phyloP scores from a whole-genome alignment of 2,329 filamentous ascomycete genomes.

The Verticillium zaregamsianum region DNA sequence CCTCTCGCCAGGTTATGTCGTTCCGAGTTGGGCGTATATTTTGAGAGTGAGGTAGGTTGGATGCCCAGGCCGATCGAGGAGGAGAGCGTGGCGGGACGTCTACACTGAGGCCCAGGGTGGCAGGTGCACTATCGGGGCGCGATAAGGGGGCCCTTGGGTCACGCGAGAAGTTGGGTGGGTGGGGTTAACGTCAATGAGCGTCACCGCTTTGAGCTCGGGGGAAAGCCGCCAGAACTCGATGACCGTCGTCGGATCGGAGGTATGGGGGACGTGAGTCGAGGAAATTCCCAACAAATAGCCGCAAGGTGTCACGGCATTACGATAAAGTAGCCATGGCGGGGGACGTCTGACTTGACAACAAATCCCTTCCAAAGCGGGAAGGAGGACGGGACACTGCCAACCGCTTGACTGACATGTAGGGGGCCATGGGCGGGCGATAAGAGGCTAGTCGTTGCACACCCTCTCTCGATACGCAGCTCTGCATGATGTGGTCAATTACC shows the following conservation, averaged over 20 bases:
- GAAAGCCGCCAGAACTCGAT: neutral
- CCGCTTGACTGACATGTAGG: neutral
- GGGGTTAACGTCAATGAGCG: neutral
- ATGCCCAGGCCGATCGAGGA: neutral
- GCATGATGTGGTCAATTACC: neutral
- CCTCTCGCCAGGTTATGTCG: conserved; percentile 1
- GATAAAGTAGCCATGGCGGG: neutral
- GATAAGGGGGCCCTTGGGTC: neutral
- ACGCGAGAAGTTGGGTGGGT: conserved; percentile 3
- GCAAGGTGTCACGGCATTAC: neutral
- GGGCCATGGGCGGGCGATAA: neutral
- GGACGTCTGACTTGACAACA: neutral
- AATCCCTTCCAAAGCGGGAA: neutral
- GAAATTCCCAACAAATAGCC: neutral
- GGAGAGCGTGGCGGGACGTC: neutral
- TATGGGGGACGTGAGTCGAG: neutral
- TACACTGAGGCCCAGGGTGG: neutral
- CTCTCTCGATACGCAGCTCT: neutral
- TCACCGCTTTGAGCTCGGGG: neutral
- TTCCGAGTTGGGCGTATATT: neutral
- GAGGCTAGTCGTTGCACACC: neutral
- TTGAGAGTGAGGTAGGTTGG: neutral
- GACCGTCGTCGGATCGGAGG: neutral
- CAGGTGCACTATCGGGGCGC: neutral
- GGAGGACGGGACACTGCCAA: neutral